phyloP scores from a whole-genome alignment of 2,329 filamentous ascomycete species.

The Phialophora tarda region DNA sequence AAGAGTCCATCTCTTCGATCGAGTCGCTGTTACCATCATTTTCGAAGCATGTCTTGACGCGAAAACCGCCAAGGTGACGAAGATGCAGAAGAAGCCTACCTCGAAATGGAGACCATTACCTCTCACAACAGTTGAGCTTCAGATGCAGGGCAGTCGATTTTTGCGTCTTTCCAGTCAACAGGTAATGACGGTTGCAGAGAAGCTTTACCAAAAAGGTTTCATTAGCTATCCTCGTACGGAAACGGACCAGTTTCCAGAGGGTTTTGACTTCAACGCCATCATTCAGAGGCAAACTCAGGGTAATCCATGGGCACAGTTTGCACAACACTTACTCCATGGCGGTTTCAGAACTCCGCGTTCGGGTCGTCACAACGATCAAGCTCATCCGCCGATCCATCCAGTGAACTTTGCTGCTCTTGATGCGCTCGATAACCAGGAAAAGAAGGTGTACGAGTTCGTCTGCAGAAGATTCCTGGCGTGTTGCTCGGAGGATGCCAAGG shows the following conservation, averaged over 20 bases:
- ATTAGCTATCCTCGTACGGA: conserved; percentile 98
- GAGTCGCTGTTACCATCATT: conserved; percentile 77
- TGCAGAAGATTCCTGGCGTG: conserved; percentile 90
- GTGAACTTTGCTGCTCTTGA: conserved; percentile 76
- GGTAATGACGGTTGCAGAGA: conserved; percentile 85
- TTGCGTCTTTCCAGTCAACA: conserved; percentile 88
- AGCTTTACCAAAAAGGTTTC: conserved; percentile 89
- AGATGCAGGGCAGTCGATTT: conserved; percentile 91
- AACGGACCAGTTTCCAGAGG: conserved; percentile 92
- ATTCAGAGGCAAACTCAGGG: conserved; percentile 84
- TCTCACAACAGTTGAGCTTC: conserved; percentile 91
- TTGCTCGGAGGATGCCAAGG: conserved; percentile 91
- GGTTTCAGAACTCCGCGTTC: conserved; percentile 80
- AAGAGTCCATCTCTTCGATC: conserved; percentile 83
- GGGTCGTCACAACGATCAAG: conserved; percentile 91
- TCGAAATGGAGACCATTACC: conserved; percentile 94
- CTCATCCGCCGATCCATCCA: conserved; percentile 95
- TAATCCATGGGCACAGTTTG: conserved; percentile 77
- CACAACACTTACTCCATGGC: conserved; percentile 66
- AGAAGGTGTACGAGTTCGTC: conserved; percentile 88
- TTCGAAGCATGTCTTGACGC: conserved; percentile 83
- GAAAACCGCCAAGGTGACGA: conserved; percentile 77
- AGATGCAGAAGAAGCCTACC: conserved; percentile 87
- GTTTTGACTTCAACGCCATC: conserved; percentile 79
- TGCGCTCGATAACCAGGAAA: conserved; percentile 69